Evolutionary conservation across 2,329 filamentous ascomycete genomes (phyloP).

Genomic region (Ceratocystis harringtonii): DNA sequence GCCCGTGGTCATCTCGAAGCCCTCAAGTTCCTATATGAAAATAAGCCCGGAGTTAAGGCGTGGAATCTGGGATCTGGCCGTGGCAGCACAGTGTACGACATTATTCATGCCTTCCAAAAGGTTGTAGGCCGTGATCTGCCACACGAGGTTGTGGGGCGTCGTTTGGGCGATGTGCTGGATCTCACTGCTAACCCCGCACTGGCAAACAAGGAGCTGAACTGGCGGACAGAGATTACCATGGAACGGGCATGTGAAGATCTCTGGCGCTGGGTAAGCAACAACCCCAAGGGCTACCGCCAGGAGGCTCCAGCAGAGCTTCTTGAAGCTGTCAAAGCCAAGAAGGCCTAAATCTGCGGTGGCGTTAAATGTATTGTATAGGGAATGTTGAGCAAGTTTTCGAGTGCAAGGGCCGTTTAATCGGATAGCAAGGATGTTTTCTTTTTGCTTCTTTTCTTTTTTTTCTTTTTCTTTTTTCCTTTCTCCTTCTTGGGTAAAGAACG

Average conservation of each 20-base stretch:
- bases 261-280: slow-evolving; percentile 95
- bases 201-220: slow-evolving; percentile 76
- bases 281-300: slow-evolving; percentile 88
- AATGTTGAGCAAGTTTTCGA: neutral
- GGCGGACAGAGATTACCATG: slow-evolving; percentile 81
- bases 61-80: slow-evolving; percentile 95
- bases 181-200: slow-evolving; percentile 81
- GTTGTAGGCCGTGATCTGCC: slow-evolving; percentile 74
- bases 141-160: slow-evolving; percentile 71
- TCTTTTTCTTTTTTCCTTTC: neutral
- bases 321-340: slow-evolving; percentile 44
- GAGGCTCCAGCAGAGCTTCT: slow-evolving; percentile 73
- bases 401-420: neutral
- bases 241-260: slow-evolving; percentile 89
- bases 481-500: neutral
- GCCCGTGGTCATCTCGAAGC: slow-evolving; percentile 75
- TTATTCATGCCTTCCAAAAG: slow-evolving; percentile 83
- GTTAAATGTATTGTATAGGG: neutral
- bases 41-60: slow-evolving; percentile 77
- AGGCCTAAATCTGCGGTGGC: slow-evolving; percentile 2
- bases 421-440: neutral
- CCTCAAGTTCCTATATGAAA: slow-evolving; percentile 71
- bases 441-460: neutral
- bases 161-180: slow-evolving; percentile 83
- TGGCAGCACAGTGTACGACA: slow-evolving; percentile 92